phyloP scores from a whole-genome alignment of 202 grass and related monocot species.

The Bolboschoenoplectus hybrid region DNA sequence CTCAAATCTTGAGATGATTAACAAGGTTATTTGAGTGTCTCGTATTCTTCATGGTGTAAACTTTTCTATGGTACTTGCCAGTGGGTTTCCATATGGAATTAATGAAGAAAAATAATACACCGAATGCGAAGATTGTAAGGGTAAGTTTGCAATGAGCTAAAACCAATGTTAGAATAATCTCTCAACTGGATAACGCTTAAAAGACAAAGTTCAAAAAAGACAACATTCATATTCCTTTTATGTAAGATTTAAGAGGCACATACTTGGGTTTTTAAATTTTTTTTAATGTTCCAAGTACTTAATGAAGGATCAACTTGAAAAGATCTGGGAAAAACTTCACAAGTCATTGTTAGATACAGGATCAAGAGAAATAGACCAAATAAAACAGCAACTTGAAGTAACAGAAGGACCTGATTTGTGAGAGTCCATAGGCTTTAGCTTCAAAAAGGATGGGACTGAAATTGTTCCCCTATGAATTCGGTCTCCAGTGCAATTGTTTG shows the following conservation, averaged over 20 bases:
- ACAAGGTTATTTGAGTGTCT: neutral
- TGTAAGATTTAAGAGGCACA: neutral
- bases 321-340: neutral
- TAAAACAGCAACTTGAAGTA: neutral
- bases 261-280: neutral
- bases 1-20: neutral
- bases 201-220: neutral
- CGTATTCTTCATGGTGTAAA: neutral
- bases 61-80: neutral
- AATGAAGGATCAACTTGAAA: neutral
- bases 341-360: neutral
- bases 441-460: neutral
- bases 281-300: neutral
- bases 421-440: neutral
- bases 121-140: neutral
- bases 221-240: neutral
- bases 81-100: neutral
- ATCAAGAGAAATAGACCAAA: neutral
- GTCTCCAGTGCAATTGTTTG: neutral
- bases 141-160: neutral
- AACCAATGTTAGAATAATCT: neutral
- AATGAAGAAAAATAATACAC: neutral
- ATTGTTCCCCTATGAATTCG: neutral
- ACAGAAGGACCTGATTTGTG: neutral
- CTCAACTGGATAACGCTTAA: neutral